A percentile compares a stretch with the other conserved stretches of the same genome.
Evolutionary conservation across 2,329 filamentous ascomycete species (phyloP).

Genomic region (Phyllosticta capitalensis): DNA sequence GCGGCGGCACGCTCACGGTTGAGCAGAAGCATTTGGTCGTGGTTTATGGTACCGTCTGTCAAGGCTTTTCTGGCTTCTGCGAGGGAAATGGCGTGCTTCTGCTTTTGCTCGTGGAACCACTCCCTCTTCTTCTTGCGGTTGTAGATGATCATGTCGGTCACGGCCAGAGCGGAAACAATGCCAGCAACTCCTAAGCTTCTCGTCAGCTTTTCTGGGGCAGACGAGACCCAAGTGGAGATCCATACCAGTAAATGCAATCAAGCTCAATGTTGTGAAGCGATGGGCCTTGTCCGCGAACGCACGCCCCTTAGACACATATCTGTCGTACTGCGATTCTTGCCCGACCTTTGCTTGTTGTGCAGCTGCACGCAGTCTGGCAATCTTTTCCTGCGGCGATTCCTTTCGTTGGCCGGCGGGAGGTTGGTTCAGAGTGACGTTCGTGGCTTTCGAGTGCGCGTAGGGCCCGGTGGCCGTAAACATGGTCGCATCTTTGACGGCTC

Average conservation of each 20-base stretch:
- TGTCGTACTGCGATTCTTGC: constrained; percentile 46
- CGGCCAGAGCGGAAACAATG: constrained; percentile 53
- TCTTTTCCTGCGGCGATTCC: constrained; percentile 46
- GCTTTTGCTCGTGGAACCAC: constrained; percentile 47
- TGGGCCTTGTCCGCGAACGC: constrained; percentile 52
- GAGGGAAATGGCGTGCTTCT: constrained; percentile 33
- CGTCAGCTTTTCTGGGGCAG: background rate
- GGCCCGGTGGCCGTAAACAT: constrained; percentile 64
- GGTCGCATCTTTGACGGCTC: constrained; percentile 70
- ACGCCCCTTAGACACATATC: constrained; percentile 43
- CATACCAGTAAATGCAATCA: constrained; percentile 54
- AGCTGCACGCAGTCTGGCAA: constrained; percentile 41
- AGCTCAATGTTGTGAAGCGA: constrained; percentile 47
- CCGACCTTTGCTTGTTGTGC: constrained; percentile 35
- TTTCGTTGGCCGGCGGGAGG: constrained; percentile 31
- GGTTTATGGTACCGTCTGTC: constrained; percentile 34
- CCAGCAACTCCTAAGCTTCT: constrained; percentile 44
- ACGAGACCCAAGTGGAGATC: background rate
- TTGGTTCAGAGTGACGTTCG: constrained; percentile 28
- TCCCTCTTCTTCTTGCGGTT: constrained; percentile 56
- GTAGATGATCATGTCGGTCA: constrained; percentile 57
- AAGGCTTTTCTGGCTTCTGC: constrained; percentile 36
- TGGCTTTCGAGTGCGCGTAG: constrained; percentile 57
- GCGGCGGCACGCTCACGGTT: constrained; percentile 54
- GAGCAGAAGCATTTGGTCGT: constrained; percentile 44